These are phyloP conservation scores for Xylariomycetidae sp. DNA, from an alignment of 2,329 filamentous ascomycete genomes.

Conservation along the genomic window DNA sequence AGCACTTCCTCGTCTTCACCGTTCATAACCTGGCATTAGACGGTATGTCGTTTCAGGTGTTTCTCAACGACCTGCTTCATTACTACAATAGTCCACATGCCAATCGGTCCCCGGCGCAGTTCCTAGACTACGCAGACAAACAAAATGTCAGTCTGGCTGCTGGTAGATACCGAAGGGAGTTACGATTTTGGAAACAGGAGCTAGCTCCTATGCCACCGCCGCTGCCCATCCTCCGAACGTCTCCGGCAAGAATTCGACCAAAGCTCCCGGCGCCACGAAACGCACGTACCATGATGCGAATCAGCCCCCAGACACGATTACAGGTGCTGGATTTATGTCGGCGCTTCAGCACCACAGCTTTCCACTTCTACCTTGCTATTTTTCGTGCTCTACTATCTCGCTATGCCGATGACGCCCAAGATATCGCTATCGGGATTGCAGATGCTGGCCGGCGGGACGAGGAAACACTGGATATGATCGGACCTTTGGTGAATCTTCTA, in stretches of 20 bases:
- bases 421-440: constrained; percentile 37
- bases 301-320: too few species aligned
- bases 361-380: constrained; percentile 37
- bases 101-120: too few species aligned
- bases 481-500: constrained; percentile 43
- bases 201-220: too few species aligned
- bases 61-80: not conserved
- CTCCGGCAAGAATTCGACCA: too few species aligned
- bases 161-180: not conserved
- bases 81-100: too few species aligned
- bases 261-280: too few species aligned
- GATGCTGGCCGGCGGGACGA: constrained; percentile 32
- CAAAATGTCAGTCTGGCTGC: not conserved
- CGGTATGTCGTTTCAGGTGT: not conserved
- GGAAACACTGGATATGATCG: constrained; percentile 30
- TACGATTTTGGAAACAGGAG: too few species aligned
- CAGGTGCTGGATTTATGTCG: too few species aligned
- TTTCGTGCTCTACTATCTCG: constrained; percentile 28
- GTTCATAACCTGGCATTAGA: not conserved
- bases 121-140: too few species aligned
- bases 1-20: not conserved
- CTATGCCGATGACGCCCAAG: constrained; percentile 19
- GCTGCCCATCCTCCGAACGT: too few species aligned
- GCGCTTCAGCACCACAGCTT: too few species aligned
- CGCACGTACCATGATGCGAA: too few species aligned